Percentiles rank a stretch among this genome's conserved stretches.
These are phyloP conservation scores for Trichosporon ovoides DNA, from an alignment of 1,284 basidiomycete species.

Conservation along the genomic window DNA sequence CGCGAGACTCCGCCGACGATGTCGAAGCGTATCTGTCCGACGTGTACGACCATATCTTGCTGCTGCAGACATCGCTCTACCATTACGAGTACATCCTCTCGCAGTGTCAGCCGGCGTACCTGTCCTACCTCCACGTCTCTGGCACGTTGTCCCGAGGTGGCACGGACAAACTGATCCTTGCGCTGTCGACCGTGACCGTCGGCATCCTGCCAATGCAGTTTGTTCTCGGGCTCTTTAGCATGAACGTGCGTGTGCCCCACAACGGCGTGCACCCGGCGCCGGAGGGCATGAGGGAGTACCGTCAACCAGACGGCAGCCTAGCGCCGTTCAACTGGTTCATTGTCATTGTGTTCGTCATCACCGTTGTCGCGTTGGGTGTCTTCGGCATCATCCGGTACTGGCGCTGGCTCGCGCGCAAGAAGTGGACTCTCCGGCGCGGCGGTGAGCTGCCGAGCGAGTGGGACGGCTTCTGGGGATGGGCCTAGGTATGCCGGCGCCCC, in stretches of 20 bases:
- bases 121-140: constrained; percentile 66
- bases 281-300: constrained; percentile 18
- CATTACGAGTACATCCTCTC: constrained; percentile 85
- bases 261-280: constrained; percentile 36
- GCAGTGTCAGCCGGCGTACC: constrained; percentile 79
- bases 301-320: constrained; percentile 29
- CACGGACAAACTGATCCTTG: constrained; percentile 63
- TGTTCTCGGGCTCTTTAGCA: constrained; percentile 59
- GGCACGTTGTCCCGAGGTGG: constrained; percentile 60
- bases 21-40: constrained; percentile 86
- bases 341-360: constrained; percentile 34
- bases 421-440: constrained; percentile 29
- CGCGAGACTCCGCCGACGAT: constrained; percentile 54
- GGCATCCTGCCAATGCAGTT: constrained; percentile 66
- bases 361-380: constrained; percentile 37
- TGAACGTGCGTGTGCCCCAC: constrained; percentile 55
- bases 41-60: constrained; percentile 88
- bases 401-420: constrained; percentile 37
- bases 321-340: constrained; percentile 40
- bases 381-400: constrained; percentile 44
- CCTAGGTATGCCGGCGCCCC: constrained; percentile 8
- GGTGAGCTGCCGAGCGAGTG: constrained; percentile 30
- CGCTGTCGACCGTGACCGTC: constrained; percentile 63
- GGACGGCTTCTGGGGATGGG: constrained; percentile 45
- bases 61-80: constrained; percentile 75